Evolutionary conservation across 768 basidiomycete genomes (phyloP), one percentile per base, ranked within the genome.

Genomic region (Suillus tomentosus): DNA sequence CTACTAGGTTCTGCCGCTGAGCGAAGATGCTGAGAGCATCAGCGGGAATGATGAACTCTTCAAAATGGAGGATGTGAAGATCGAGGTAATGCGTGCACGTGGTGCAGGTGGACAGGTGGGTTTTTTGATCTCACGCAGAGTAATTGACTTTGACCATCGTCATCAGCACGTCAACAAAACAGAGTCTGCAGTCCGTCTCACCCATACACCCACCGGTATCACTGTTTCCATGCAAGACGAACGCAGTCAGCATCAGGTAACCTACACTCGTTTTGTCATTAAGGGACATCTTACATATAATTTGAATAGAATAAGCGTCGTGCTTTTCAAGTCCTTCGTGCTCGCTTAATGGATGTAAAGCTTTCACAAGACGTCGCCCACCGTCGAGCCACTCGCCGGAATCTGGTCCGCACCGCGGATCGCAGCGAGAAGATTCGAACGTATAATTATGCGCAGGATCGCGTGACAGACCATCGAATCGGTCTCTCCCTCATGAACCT

Each of bases 151-250:
- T 55, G 51, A 67, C 43, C 37, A 43, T 42, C 22, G 43, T 53
- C 47, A 37, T 5, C 64, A 98, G 91, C 96, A 99, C 77, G 97
- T 99, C 71, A 99, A 99, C 79, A 94, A 91, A 82, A 99, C 97
- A 0, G 97, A 99, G 77, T 98, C 96, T 3, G 96, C 97, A 3
- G 95, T 99, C 24, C 89, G 97, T 1, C 76, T 99, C 53, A 96
- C 95, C 0, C 97, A 99, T 70, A 78, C 91, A 15, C 96, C 97
- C 1, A 92, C 94, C 4, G 95, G 96, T 0, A 89, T 99, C 62
- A 91, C 90, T 1, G 96, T 99, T 10, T 95, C 95, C 9, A 99
- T 98, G 93, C 97, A 99, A 79, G 96, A 99, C 71, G 95, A 96
- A 68, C 86, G 97, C 7, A 94, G 91, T 73, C 97, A 99, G 71